Conservation (phyloP, 768 basidiomycete species). For the Agaricus subrufescens region DNA sequence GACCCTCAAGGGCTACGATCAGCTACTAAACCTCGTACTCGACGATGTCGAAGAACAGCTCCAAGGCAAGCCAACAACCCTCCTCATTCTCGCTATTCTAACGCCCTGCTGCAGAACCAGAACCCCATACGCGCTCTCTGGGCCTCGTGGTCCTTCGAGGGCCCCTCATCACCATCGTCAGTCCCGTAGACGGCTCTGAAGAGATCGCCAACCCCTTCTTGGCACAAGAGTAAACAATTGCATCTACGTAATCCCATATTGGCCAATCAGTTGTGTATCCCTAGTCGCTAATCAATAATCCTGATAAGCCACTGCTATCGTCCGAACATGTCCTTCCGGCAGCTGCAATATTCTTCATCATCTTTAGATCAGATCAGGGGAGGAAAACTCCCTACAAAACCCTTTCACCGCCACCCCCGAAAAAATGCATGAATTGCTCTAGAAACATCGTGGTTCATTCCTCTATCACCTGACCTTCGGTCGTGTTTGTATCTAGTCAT, state of each 20-base stretch:
- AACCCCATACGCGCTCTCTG: constrained; percentile 58
- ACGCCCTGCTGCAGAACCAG: constrained; percentile 44
- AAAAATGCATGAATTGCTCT: no score
- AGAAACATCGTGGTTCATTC: no score
- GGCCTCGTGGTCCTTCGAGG: constrained; percentile 91
- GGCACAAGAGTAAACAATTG: constrained; percentile 48
- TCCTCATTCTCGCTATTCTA: not conserved
- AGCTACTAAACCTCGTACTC: constrained; percentile 92
- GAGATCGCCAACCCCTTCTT: constrained; percentile 91
- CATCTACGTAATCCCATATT: not conserved
- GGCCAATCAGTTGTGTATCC: not conserved
- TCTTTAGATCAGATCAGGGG: no score
- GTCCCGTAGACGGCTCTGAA: constrained; percentile 92
- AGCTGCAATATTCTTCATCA: no score
- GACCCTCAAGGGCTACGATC: constrained; percentile 92
- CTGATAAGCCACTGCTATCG: not conserved
- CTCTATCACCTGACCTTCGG: no score
- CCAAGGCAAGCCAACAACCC: constrained; percentile 41
- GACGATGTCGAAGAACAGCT: constrained; percentile 91
- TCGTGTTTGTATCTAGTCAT: no score
- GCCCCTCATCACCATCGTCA: constrained; percentile 90
- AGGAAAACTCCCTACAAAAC: no score
- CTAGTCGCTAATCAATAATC: constrained; percentile 3
- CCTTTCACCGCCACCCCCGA: no score
- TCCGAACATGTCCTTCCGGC: no score